A percentile compares a stretch with the other conserved stretches of the same genome.
phyloP scores from a whole-genome alignment of 2,329 filamentous ascomycete species.

The Immersiporthe knoxdaviesiana region DNA sequence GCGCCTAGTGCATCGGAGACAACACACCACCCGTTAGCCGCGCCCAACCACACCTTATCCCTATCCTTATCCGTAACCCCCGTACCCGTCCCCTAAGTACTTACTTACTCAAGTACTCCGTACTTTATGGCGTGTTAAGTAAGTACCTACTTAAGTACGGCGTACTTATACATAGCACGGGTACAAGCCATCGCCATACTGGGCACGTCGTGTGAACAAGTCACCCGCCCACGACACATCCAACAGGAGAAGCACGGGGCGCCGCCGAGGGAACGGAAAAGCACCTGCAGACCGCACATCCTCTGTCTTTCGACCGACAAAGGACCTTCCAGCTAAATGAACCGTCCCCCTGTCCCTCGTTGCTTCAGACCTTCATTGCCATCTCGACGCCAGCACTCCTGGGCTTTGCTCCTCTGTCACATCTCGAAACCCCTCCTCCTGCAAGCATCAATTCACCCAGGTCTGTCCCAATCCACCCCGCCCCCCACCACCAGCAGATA shows the following conservation, averaged over 20 bases:
- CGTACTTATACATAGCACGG: too few species aligned
- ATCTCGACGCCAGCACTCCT: not conserved
- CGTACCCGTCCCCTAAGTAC: too few species aligned
- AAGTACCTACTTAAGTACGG: too few species aligned
- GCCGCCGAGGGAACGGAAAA: not conserved
- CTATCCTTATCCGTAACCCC: not conserved
- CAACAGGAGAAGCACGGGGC: not conserved
- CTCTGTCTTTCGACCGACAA: not conserved
- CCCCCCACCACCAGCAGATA: not conserved
- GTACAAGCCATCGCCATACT: not conserved
- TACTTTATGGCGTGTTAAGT: too few species aligned
- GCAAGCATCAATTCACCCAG: not conserved
- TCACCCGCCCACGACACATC: not conserved
- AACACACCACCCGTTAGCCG: not conserved
- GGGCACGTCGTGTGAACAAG: not conserved
- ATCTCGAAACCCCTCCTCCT: not conserved
- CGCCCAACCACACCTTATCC: constrained; percentile 4
- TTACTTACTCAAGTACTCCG: too few species aligned
- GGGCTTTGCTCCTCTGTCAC: not conserved
- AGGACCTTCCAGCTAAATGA: not conserved
- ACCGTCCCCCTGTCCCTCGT: not conserved
- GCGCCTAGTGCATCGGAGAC: not conserved
- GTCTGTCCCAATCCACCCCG: not conserved
- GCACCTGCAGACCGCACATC: not conserved
- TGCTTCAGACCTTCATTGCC: not conserved